phyloP scores from a whole-genome alignment of 2,329 filamentous ascomycete species.

The Fusarium sp. region DNA sequence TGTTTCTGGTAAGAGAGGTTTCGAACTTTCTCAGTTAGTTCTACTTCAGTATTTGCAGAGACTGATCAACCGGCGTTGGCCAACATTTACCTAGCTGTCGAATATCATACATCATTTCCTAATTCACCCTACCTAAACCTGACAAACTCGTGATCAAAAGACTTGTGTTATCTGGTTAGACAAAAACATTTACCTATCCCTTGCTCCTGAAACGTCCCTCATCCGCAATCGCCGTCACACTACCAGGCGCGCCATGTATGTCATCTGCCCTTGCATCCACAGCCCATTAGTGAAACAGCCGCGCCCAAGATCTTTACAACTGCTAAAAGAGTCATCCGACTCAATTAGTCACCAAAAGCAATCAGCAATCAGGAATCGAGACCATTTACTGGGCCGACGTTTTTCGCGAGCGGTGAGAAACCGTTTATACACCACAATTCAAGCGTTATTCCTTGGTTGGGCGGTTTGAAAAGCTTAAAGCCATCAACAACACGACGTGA shows the following conservation, averaged over 20 bases:
- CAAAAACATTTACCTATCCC: neutral
- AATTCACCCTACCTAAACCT: neutral
- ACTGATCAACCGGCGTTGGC: neutral
- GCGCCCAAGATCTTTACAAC: conserved; percentile 2
- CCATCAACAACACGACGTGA: conserved; percentile 22
- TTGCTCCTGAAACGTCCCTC: neutral
- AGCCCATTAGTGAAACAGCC: conserved; percentile 29
- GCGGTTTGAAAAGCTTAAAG: conserved; percentile 16
- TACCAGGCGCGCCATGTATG: conserved; percentile 23
- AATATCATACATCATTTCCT: neutral
- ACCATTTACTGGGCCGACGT: neutral
- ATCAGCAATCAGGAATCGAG: neutral
- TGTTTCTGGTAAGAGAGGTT: fast-evolving
- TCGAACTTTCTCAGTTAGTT: neutral
- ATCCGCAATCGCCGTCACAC: neutral
- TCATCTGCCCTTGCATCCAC: conserved; percentile 29
- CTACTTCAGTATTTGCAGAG: neutral
- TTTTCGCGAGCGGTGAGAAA: neutral
- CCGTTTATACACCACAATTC: neutral
- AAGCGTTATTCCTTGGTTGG: neutral
- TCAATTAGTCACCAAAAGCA: neutral
- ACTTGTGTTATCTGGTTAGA: neutral
- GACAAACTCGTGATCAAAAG: too few species aligned
- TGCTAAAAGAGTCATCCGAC: neutral
- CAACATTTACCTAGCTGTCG: neutral